Conservation (phyloP, 164 flowering plant genomes). For the Platanus orientalis region DNA sequence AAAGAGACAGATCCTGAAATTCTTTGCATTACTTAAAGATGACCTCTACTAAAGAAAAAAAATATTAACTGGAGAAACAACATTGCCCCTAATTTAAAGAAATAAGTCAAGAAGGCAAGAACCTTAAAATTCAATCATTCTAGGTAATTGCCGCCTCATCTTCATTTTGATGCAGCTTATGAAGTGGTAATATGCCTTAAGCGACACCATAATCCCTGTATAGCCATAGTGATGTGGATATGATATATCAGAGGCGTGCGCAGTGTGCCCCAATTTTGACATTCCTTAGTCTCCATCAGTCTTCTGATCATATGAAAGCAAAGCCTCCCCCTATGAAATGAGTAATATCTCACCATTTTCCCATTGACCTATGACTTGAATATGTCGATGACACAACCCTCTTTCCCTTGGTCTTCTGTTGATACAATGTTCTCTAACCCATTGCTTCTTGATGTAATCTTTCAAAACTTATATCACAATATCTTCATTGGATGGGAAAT, state of each 20-base stretch:
- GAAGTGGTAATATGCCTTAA: neutral
- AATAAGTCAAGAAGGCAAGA: neutral
- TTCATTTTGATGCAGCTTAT: no score
- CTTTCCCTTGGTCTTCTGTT: neutral
- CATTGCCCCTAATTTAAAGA: no score
- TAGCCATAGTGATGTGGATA: neutral
- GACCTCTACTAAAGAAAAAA: neutral
- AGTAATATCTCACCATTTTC: constrained; percentile 11
- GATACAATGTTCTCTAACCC: constrained; percentile 6
- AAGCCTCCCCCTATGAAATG: neutral
- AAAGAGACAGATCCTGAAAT: no score
- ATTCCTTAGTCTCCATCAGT: constrained; percentile 2
- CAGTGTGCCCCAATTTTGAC: constrained; percentile 3
- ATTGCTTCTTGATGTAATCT: neutral
- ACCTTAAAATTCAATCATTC: neutral
- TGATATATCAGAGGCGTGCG: neutral
- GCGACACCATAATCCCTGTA: constrained; percentile 7
- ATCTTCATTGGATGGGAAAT: neutral
- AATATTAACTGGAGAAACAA: neutral
- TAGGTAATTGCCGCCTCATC: no score
- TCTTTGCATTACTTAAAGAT: neutral
- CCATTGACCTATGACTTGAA: neutral
- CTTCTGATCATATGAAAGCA: constrained; percentile 3
- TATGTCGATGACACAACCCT: neutral
- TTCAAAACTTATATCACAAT: constrained; percentile 18